A percentile compares a stretch with the other conserved stretches of the same genome.
phyloP scores from a whole-genome alignment of 768 basidiomycete genomes.

The Tricholoma flavovirens region DNA sequence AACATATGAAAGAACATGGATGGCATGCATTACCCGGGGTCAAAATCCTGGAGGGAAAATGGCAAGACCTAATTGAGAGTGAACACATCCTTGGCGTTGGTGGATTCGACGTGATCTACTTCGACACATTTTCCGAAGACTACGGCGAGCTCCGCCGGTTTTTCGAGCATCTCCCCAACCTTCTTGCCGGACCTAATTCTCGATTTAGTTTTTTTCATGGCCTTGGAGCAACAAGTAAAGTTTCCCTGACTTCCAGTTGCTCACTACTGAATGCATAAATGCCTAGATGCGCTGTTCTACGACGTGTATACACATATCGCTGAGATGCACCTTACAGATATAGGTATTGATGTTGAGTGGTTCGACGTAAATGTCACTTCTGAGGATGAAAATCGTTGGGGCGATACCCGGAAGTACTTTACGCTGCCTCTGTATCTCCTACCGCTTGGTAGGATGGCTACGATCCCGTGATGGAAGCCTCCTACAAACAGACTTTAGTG shows the following conservation, averaged over 20 bases:
- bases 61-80: constrained; percentile 80
- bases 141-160: constrained; percentile 77
- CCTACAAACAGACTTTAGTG: not conserved
- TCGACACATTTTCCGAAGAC: constrained; percentile 89
- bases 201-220: constrained; percentile 96
- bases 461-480: not conserved
- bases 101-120: constrained; percentile 86
- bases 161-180: constrained; percentile 73
- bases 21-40: constrained; percentile 80
- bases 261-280: constrained; percentile 3
- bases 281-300: constrained; percentile 79
- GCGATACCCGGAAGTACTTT: constrained; percentile 71
- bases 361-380: constrained; percentile 62
- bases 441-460: constrained; percentile 41
- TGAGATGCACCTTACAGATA: constrained; percentile 77
- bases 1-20: constrained; percentile 65
- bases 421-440: constrained; percentile 68
- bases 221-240: constrained; percentile 85
- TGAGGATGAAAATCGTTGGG: constrained; percentile 64
- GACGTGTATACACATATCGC: constrained; percentile 86
- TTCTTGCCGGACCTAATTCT: constrained; percentile 70
- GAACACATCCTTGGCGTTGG: constrained; percentile 55
- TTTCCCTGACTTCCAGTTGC: not conserved
- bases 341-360: constrained; percentile 81
- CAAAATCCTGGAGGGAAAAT: constrained; percentile 80